These are phyloP conservation scores for Pseudotulostoma volvatum DNA, from an alignment of 495 filamentous ascomycete genomes.

Conservation along the genomic window DNA sequence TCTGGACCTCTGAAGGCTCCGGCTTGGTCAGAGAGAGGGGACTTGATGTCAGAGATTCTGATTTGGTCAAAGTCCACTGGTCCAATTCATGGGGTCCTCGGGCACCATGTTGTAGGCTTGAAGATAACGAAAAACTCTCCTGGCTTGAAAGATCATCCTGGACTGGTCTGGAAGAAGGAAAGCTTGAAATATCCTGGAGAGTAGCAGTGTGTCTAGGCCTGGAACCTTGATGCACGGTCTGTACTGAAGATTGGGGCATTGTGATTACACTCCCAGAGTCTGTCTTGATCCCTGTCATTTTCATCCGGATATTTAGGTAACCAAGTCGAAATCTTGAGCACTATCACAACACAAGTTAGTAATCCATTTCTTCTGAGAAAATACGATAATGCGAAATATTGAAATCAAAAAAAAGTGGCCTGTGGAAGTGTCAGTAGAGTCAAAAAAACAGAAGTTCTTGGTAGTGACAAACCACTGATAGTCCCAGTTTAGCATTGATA, in stretches of 20 bases:
- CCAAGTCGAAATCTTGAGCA: conserved; percentile 9
- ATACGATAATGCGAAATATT: too few relatives aligned
- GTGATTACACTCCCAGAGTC: conserved; percentile 21
- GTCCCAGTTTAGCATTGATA: too few relatives aligned
- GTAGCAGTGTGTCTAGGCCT: conserved; percentile 21
- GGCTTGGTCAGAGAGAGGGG: conserved; percentile 21
- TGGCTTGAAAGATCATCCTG: conserved; percentile 34
- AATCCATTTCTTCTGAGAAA: conserved; percentile 9
- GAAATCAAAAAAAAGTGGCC: too few relatives aligned
- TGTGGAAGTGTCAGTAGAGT: too few relatives aligned
- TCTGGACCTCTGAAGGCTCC: conserved; percentile 30
- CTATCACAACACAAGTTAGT: conserved; percentile 25
- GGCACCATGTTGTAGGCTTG: conserved; percentile 21
- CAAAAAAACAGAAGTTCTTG: too few relatives aligned
- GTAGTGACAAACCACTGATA: too few relatives aligned
- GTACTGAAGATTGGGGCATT: conserved; percentile 18
- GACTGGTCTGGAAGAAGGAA: conserved; percentile 26
- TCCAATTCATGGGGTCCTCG: conserved; percentile 24
- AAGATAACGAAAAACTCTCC: conserved; percentile 29
- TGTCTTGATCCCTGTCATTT: conserved; percentile 21
- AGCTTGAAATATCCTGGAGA: conserved; percentile 24
- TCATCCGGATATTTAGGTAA: too few relatives aligned
- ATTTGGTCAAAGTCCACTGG: conserved; percentile 25
- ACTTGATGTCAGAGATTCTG: conserved; percentile 23
- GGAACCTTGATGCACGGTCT: conserved; percentile 18